Evolutionary conservation across 2,329 filamentous ascomycete genomes (phyloP), one percentile per base, ranked within the genome.

Genomic region (Sphaerulina musiva): DNA sequence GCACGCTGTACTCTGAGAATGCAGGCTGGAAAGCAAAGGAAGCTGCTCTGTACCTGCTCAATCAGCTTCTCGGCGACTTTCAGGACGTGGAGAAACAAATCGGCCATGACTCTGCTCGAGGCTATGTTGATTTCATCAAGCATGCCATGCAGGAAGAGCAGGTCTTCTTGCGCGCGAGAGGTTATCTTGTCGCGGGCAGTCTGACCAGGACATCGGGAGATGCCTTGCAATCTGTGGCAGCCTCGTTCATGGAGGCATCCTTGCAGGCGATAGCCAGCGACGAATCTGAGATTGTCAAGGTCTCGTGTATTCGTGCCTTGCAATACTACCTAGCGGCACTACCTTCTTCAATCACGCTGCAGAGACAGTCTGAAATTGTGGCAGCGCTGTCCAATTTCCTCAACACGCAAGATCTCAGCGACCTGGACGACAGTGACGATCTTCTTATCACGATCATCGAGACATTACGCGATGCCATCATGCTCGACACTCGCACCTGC

Each of bases 401-500:
- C 62, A 80, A 85, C 43, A 76, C 80, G 12, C 90, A 92, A 68
- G 90, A 96, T 65, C 78, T 93, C 46, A 82, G 81, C 49, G 91
- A 96, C 14, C 80, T 95, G 46, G 84, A 87, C 51, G 91, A 96
- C 59, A 87, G 88, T 9, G 92, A 97, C 62, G 93, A 98, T 69
- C 80, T 97, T 51, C 83, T 96, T 61, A 88, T 95, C 11, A 92
- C 91, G 0, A 77, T 98, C 32, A 87, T 92, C 5, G 90, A 96
- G 71, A 87, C 91, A 0, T 77, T 97, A 3, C 82, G 89, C 48
- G 84, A 90, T 63, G 85, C 87, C 29, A 93, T 97, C 64, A 79
- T 85, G 62, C 80, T 95, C 51, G 85, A 96, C 63, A 82, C 87
- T 2, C 78, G 79, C 12, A 82, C 93, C 50, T 85, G 87, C 20